Base-by-base conservation (phyloP, 331 rosid genomes). In the Spiraea crenata region DNA sequence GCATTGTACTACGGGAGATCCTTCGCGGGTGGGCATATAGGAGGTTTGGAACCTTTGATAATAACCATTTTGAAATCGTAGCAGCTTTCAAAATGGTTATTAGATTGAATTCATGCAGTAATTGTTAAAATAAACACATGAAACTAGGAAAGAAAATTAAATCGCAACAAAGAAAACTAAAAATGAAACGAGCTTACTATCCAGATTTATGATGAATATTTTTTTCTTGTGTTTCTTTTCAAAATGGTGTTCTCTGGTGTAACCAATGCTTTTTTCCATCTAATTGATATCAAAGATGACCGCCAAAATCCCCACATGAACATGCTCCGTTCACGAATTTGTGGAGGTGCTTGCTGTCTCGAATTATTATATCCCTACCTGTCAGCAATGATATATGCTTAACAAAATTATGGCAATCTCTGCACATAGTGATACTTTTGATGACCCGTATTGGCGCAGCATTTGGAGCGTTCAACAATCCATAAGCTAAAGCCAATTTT, bases 291-390 rank as follows among this genome's bases (percentile, higher is more conserved):
- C 77, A 90, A 57, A 85, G 35, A 69, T 83, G 78, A 77, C 79
- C 71, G 16, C 83, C 85, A 35, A 75, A 83, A 55, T 90, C 88
- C 64, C 95, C 95, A 79, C 99, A 89, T 0, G 90, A 84, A 74
- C 95, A 91, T 68, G 79, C 72, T 62, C 99, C 99, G 46, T 87
- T 57, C 74, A 83, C 83, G 83, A 93, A 85, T 77, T 78, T 90
- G 74, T 93, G 97, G 71, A 89, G 87, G 81, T 84, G 67, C 86
- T 79, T 91, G 67, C 86, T 85, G 77, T 93, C 97, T 83, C 91
- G 82, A 63, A 93, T 60, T 68, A 86, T 64, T 66, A 93, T 86
- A 79, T 93, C 95, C 80, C 96, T 85, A 65, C 72, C 82, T 19
- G 80, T 86, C 75, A 86, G 54, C 73, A 74, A 52, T 12, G 96